Conservation (phyloP, 2,329 filamentous ascomycete species). For the Myriosclerotinia scirpicola region DNA sequence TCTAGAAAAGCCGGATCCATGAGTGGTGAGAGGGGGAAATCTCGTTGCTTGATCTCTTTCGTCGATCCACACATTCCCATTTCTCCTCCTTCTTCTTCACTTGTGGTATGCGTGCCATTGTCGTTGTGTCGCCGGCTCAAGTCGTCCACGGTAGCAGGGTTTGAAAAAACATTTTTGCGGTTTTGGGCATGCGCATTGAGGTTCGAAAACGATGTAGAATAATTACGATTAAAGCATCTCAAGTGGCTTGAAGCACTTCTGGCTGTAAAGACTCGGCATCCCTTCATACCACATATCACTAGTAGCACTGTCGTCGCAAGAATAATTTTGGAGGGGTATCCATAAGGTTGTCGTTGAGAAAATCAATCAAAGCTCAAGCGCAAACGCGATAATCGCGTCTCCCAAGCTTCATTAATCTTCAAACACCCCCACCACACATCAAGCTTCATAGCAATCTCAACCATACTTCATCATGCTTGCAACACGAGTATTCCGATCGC, state of each 20-base stretch:
- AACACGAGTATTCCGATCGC: conserved; percentile 33
- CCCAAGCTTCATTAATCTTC: conserved; percentile 10
- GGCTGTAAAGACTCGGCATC: conserved; percentile 31
- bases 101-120: not conserved
- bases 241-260: conserved; percentile 28
- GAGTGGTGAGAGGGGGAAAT: conserved; percentile 49
- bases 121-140: not conserved
- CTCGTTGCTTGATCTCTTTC: conserved; percentile 19
- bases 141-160: not conserved
- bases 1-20: conserved; percentile 47
- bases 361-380: conserved; percentile 13
- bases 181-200: not conserved
- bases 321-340: conserved; percentile 4
- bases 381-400: conserved; percentile 30
- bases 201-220: conserved; percentile 1
- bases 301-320: not conserved
- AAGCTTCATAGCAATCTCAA: conserved; percentile 6
- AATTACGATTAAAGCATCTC: not conserved
- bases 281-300: conserved; percentile 36
- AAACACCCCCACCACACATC: not conserved
- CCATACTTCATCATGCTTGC: conserved; percentile 33
- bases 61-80: not conserved
- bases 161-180: not conserved
- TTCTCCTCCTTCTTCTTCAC: not conserved
- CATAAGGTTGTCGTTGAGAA: conserved; percentile 3